These are phyloP conservation scores for Tritrichomonas musculus DNA, from an alignment of 208 protist genomes.

Conservation along the genomic window DNA sequence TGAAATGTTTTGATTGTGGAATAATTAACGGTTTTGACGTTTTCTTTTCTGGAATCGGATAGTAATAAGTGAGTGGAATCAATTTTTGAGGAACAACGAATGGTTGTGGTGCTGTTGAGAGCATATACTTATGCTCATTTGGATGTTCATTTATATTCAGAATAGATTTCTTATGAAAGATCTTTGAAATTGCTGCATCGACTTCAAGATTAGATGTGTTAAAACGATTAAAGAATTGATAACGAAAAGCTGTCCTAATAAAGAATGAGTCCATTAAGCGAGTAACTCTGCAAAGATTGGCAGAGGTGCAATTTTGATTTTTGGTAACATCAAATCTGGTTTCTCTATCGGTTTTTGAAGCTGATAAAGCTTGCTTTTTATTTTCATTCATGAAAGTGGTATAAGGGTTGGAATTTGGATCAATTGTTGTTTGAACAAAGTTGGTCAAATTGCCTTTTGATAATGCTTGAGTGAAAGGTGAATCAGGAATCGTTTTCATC, in stretches of 20 bases:
- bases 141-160: neutral
- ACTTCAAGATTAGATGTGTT: neutral
- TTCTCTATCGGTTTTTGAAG: neutral
- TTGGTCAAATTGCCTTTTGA: too few relatives aligned
- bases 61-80: neutral
- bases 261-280: neutral
- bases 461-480: too few relatives aligned
- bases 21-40: neutral
- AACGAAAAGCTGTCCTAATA: neutral
- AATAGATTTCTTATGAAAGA: neutral
- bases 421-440: too few relatives aligned
- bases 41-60: neutral
- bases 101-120: neutral
- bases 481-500: too few relatives aligned
- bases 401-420: too few relatives aligned
- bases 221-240: neutral
- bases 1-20: too few relatives aligned
- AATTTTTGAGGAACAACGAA: neutral
- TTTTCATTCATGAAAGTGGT: too few relatives aligned
- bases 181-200: neutral
- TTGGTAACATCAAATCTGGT: neutral
- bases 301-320: neutral
- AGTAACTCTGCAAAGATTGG: neutral
- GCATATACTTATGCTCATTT: neutral
- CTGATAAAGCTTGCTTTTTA: too few relatives aligned